Percentiles rank a stretch among this genome's conserved stretches.
These are phyloP conservation scores for Penicillium vulpinum DNA, from an alignment of 2,329 filamentous ascomycete species.

Conservation along the genomic window DNA sequence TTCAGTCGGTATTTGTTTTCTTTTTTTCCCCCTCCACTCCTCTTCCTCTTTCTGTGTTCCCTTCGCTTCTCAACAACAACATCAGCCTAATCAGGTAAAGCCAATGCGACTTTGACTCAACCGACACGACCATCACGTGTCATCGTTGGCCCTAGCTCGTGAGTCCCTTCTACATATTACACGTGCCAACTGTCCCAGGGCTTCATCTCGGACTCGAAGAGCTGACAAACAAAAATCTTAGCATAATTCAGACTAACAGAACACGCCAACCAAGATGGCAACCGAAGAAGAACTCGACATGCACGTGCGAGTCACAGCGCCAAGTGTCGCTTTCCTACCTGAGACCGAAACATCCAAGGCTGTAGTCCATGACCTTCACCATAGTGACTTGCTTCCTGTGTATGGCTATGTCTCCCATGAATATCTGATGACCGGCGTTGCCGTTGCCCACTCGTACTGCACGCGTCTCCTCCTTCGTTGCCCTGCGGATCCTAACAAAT, in stretches of 20 bases:
- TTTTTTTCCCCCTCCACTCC: neutral
- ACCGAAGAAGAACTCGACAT: neutral
- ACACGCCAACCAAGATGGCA: neutral
- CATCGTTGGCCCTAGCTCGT: neutral
- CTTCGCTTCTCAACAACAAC: neutral
- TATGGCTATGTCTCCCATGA: neutral
- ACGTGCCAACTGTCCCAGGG: neutral
- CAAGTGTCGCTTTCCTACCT: neutral
- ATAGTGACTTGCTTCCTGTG: neutral
- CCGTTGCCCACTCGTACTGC: neutral
- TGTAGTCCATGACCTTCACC: neutral
- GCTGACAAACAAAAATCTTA: neutral
- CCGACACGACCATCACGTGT: neutral
- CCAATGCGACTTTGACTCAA: neutral
- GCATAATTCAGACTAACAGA: neutral
- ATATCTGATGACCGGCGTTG: neutral
- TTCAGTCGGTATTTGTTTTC: neutral
- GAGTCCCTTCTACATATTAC: neutral
- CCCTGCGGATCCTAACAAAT: neutral
- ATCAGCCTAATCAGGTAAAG: neutral
- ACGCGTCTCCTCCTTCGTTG: slow-evolving; percentile 3
- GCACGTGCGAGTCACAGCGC: neutral
- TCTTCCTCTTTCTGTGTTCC: neutral
- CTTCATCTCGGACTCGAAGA: neutral
- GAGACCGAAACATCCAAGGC: neutral